Conservation (phyloP, 768 basidiomycete species). For the Strobilomyces echinocephalus region DNA sequence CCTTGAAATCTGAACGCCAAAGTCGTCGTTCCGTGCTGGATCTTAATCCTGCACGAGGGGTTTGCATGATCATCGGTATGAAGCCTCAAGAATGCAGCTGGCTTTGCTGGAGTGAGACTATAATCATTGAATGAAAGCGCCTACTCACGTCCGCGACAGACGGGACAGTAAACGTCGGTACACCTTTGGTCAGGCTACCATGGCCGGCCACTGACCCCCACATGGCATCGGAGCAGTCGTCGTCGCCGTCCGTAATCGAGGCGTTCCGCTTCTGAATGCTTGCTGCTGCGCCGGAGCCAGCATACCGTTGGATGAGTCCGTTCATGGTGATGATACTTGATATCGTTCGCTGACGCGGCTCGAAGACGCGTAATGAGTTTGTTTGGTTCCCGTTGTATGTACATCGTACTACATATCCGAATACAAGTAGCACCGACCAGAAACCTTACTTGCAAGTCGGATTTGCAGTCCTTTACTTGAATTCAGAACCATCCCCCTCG, state of each 20-base stretch:
- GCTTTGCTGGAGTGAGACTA: slow-evolving; percentile 45
- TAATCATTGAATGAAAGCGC: background rate
- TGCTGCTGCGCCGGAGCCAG: slow-evolving; percentile 47
- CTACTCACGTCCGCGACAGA: slow-evolving; percentile 68
- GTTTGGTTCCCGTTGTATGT: slow-evolving; percentile 22
- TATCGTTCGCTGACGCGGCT: slow-evolving; percentile 32
- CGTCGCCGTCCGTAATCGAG: slow-evolving; percentile 51
- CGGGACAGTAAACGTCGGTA: slow-evolving; percentile 70
- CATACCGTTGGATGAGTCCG: slow-evolving; percentile 60
- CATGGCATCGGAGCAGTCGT: slow-evolving; percentile 58
- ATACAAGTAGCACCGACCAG: too few relatives aligned
- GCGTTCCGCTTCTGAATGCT: slow-evolving; percentile 46
- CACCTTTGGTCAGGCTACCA: slow-evolving; percentile 65
- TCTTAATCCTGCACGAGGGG: slow-evolving; percentile 93
- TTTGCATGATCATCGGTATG: slow-evolving; percentile 97
- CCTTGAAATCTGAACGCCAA: slow-evolving; percentile 95
- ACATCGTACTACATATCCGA: too few relatives aligned
- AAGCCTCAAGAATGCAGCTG: slow-evolving; percentile 81
- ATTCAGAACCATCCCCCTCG: too few relatives aligned
- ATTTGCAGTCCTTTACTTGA: too few relatives aligned
- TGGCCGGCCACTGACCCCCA: slow-evolving; percentile 87
- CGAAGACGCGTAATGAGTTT: slow-evolving; percentile 21
- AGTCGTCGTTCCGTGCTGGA: slow-evolving; percentile 97
- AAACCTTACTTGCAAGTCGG: too few relatives aligned
- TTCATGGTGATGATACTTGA: slow-evolving; percentile 53